Conservation (phyloP, 192 early-diverging fungal species). For the Mortierella claussenii region DNA sequence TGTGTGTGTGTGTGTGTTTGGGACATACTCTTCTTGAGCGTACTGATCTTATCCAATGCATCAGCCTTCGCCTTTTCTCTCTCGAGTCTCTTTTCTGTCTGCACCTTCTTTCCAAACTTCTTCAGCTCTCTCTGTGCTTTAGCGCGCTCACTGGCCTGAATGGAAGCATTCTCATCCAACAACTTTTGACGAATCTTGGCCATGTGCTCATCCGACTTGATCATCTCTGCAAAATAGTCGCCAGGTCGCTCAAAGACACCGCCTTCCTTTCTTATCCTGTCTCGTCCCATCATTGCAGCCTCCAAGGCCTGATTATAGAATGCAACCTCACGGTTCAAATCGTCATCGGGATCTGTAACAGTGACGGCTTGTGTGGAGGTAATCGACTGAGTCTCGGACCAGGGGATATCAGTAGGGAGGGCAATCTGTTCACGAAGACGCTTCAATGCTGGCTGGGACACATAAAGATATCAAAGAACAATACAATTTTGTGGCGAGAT, state of each 20-base stretch:
- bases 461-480: no score
- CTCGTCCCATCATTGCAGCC: conserved; percentile 74
- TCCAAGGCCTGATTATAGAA: conserved; percentile 94
- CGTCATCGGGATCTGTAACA: conserved; percentile 79
- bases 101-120: conserved; percentile 98
- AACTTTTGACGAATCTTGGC: conserved; percentile 85
- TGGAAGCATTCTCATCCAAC: conserved; percentile 81
- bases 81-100: conserved; percentile 90
- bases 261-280: conserved; percentile 67
- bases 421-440: conserved; percentile 69
- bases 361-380: conserved; percentile 64
- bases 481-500: no score
- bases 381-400: conserved; percentile 77
- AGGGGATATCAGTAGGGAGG: conserved; percentile 63
- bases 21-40: conserved; percentile 86
- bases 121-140: conserved; percentile 89
- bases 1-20: no score
- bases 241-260: conserved; percentile 87
- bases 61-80: conserved; percentile 87
- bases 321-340: conserved; percentile 92
- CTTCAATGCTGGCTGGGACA: conserved; percentile 68
- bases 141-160: conserved; percentile 86
- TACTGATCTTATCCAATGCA: conserved; percentile 91
- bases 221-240: conserved; percentile 99
- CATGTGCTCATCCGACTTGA: conserved; percentile 98